Evolutionary conservation across 192 early-diverging fungal genomes (phyloP), one percentile per base, ranked within the genome.

Genomic region (Backusella mclennaniae): DNA sequence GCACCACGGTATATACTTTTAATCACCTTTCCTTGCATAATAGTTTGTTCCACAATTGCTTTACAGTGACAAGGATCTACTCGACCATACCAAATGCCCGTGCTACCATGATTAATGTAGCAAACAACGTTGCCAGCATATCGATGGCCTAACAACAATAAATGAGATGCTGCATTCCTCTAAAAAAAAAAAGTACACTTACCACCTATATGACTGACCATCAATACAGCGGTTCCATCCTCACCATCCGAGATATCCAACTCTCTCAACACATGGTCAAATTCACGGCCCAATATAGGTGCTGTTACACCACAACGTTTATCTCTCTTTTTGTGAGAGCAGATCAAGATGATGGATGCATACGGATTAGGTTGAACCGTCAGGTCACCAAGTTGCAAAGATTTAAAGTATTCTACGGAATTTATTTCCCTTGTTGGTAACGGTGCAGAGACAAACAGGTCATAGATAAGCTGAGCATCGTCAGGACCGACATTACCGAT

Each of bases 51-150:
- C 3, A 89, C 82, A 74, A 89, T 89, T 2, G 80, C 72, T 7
- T 84, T 35, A 38, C 75, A 79, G 77, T 89, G 86, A 29, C 88
- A 87, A 19, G 86, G 78, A 17, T 79, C 79, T 4, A 89, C 88
- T 46, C 87, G 79, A 23, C 88, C 88, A 66, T 89, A 89, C 88
- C 88, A 89, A 26, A 89, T 76, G 29, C 86, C 88, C 67, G 82
- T 79, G 26, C 49, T 74, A 11, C 85, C 84, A 53, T 86, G 77
- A 12, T 80, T 44, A 35, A 78, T 81, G 74, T 89, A 87, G 31
- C 86, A 77, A 73, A 89, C 86, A 9, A 87, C 78, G 53, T 89
- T 89, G 1, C 88, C 88, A 19, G 88, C 88, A 82, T 85, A 89
- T 76, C 86, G 86, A 78, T 89, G 88, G 42, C 88, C 84, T 85